These are phyloP conservation scores for Thalia dealbata DNA, from an alignment of 176 grass and related monocot genomes.

Conservation along the genomic window DNA sequence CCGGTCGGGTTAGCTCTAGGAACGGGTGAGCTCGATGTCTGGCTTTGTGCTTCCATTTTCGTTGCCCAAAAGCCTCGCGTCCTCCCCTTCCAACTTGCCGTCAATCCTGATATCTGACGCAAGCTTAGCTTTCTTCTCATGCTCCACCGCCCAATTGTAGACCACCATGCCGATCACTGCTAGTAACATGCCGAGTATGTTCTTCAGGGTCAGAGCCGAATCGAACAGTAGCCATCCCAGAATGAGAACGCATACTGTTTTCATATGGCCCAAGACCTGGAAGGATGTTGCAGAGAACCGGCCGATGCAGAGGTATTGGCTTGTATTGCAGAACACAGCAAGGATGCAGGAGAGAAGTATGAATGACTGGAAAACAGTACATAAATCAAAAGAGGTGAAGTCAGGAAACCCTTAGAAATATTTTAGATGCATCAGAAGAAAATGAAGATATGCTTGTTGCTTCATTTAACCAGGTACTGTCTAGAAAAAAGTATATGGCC, in stretches of 20 bases:
- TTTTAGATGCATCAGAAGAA: not conserved
- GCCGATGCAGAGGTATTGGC: conserved; percentile 11
- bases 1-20: not conserved
- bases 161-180: conserved; percentile 3
- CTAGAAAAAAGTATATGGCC: not conserved
- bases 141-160: conserved; percentile 12
- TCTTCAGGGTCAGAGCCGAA: conserved; percentile 11
- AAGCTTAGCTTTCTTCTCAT: not conserved
- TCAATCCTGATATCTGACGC: not conserved
- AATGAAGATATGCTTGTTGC: not conserved
- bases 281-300: conserved; percentile 17
- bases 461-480: not conserved
- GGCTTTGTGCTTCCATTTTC: not conserved
- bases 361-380: not conserved
- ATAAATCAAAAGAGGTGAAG: not conserved
- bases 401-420: not conserved
- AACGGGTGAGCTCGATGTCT: conserved; percentile 1
- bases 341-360: conserved; percentile 9
- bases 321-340: conserved; percentile 2
- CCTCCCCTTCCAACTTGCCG: not conserved
- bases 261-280: conserved; percentile 15
- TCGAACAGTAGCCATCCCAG: conserved; percentile 16
- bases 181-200: conserved; percentile 8
- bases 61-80: not conserved
- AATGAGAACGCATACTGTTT: not conserved